Percentiles rank a stretch among this genome's conserved stretches.
These are phyloP conservation scores for Lachnellula suecica DNA, from an alignment of 2,329 filamentous ascomycete species.

Conservation along the genomic window DNA sequence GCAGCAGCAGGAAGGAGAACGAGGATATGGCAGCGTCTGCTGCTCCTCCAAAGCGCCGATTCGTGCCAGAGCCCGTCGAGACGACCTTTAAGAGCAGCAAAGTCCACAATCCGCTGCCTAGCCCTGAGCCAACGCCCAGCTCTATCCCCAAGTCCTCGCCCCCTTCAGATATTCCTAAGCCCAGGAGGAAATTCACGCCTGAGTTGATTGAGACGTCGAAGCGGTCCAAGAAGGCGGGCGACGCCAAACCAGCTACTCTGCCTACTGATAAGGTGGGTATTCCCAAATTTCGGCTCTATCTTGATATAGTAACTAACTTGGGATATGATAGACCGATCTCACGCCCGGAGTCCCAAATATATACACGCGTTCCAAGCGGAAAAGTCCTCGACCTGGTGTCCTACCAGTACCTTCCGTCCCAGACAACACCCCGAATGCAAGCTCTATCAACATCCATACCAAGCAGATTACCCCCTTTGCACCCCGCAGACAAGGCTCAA, in stretches of 20 bases:
- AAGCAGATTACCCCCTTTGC: slow-evolving; percentile 33
- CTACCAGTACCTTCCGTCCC: slow-evolving; percentile 44
- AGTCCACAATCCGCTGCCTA: slow-evolving; percentile 44
- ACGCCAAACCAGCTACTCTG: slow-evolving; percentile 60
- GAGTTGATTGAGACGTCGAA: slow-evolving; percentile 80
- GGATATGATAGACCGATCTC: slow-evolving; percentile 27
- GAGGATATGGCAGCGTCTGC: slow-evolving; percentile 19
- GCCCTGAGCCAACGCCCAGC: slow-evolving; percentile 57
- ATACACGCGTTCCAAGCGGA: slow-evolving; percentile 28
- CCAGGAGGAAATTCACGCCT: slow-evolving; percentile 62
- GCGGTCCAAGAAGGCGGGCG: slow-evolving; percentile 66
- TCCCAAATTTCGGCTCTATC: slow-evolving; percentile 56
- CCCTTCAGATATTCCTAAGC: slow-evolving; percentile 32
- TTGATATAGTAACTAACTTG: slow-evolving; percentile 8
- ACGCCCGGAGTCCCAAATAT: slow-evolving; percentile 32
- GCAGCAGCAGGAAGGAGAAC: slow-evolving; percentile 37
- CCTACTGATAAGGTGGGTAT: slow-evolving; percentile 64
- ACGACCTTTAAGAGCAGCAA: slow-evolving; percentile 64
- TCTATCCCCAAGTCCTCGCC: slow-evolving; percentile 40
- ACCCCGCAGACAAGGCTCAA: slow-evolving; percentile 40
- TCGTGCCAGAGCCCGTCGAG: slow-evolving; percentile 70
- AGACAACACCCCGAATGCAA: slow-evolving; percentile 42
- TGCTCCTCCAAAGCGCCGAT: slow-evolving; percentile 52
- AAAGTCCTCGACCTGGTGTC: slow-evolving; percentile 17
- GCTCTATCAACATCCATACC: slow-evolving; percentile 30